These are phyloP conservation scores for Collybia nuda DNA, from an alignment of 768 basidiomycete species.

Conservation along the genomic window DNA sequence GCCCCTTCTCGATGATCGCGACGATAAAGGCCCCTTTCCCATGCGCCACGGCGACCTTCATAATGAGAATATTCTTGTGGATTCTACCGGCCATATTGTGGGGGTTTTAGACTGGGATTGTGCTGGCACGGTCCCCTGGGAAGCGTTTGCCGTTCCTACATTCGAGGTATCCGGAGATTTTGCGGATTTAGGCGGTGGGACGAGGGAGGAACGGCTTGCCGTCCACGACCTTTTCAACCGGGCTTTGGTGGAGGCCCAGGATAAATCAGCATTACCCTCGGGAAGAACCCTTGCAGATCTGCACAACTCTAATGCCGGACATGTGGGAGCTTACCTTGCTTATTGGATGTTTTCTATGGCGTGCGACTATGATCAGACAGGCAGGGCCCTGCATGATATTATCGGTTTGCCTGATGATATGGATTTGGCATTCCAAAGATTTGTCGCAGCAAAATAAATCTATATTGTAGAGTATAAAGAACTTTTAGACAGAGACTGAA, in stretches of 20 bases:
- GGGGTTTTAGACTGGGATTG: conserved; percentile 44
- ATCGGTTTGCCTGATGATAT: conserved; percentile 19
- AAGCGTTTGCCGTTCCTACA: conserved; percentile 40
- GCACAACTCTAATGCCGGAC: conserved; percentile 39
- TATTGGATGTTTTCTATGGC: conserved; percentile 44
- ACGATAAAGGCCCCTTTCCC: conserved; percentile 39
- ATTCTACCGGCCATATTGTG: conserved; percentile 37
- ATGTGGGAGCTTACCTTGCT: conserved; percentile 39
- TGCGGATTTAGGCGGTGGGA: conserved; percentile 22
- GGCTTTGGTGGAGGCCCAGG: conserved; percentile 27
- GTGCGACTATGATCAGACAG: conserved; percentile 42
- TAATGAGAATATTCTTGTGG: conserved; percentile 41
- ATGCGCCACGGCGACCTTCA: conserved; percentile 42
- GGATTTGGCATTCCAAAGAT: conserved; percentile 20
- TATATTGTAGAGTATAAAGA: too few species aligned
- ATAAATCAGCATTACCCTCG: conserved; percentile 27
- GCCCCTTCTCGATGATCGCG: conserved; percentile 36
- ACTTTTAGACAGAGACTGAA: too few species aligned
- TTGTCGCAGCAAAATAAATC: conserved; percentile 5
- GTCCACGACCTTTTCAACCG: conserved; percentile 30
- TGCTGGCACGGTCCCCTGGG: conserved; percentile 43
- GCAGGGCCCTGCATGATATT: conserved; percentile 30
- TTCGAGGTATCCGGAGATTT: conserved; percentile 42
- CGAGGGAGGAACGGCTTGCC: conserved; percentile 22
- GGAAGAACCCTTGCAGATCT: conserved; percentile 36